Percentiles rank a stretch among this genome's conserved stretches.
Evolutionary conservation across 495 filamentous ascomycete species (phyloP).

Genomic region (Aspergillus hancockii): DNA sequence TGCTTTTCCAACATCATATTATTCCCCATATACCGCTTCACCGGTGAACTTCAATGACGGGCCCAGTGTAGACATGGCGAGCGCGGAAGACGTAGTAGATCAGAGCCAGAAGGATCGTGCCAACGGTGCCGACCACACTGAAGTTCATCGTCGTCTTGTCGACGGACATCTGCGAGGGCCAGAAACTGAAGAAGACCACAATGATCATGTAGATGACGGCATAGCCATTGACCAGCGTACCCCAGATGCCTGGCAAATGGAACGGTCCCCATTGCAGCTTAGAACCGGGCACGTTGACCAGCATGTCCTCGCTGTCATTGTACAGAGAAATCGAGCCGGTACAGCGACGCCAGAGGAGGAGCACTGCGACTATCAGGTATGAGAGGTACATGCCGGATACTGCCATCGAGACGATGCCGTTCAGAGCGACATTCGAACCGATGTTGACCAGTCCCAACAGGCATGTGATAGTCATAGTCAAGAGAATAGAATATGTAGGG

Average conservation of each 20-base stretch:
- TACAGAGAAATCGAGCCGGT: constrained; percentile 18
- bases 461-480: background rate
- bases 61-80: constrained; percentile 27
- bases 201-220: constrained; percentile 37
- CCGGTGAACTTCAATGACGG: constrained; percentile 22
- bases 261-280: constrained; percentile 51
- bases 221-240: constrained; percentile 45
- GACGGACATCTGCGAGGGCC: constrained; percentile 36
- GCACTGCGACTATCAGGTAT: constrained; percentile 37
- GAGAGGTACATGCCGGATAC: constrained; percentile 41
- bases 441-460: constrained; percentile 47
- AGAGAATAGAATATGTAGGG: background rate
- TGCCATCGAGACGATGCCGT: constrained; percentile 43
- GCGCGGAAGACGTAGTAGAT: constrained; percentile 36
- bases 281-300: constrained; percentile 24
- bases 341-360: constrained; percentile 46
- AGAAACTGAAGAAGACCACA: constrained; percentile 46
- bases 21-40: background rate
- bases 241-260: constrained; percentile 44
- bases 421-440: constrained; percentile 42
- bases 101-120: constrained; percentile 32
- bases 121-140: constrained; percentile 41
- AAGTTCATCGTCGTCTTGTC: constrained; percentile 49
- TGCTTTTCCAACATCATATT: background rate
- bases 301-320: constrained; percentile 18